phyloP scores from a whole-genome alignment of 805 yeast genomes.

The Blastobotrys chiropterorum region DNA sequence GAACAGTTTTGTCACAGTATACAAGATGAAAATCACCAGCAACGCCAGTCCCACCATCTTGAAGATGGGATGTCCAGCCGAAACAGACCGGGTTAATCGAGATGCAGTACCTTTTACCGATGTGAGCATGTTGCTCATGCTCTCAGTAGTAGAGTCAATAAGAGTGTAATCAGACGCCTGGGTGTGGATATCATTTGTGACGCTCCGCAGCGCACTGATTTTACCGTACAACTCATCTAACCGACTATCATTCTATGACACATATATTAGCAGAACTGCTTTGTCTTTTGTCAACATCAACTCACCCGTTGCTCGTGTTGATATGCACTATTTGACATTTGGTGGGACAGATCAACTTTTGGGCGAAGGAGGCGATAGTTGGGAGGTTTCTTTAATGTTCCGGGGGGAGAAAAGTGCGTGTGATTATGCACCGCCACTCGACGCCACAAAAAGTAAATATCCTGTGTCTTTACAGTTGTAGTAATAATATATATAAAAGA shows the following conservation, averaged over 20 bases:
- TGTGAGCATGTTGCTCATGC: constrained; percentile 44
- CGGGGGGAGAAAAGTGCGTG: no score
- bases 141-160: constrained; percentile 40
- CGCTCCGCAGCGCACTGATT: constrained; percentile 54
- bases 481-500: not conserved
- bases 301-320: constrained; percentile 28
- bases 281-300: no score
- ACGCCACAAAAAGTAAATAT: no score
- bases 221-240: constrained; percentile 60
- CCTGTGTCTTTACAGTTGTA: not conserved
- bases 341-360: not conserved
- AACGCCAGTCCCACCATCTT: constrained; percentile 55
- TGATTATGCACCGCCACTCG: not conserved
- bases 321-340: constrained; percentile 7
- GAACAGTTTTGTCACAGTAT: constrained; percentile 47
- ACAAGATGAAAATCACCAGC: constrained; percentile 48
- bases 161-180: constrained; percentile 48
- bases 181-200: constrained; percentile 61
- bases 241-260: constrained; percentile 50
- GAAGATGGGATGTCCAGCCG: constrained; percentile 53
- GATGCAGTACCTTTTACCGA: constrained; percentile 47
- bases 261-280: not conserved
- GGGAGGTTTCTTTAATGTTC: not conserved
- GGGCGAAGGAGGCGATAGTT: not conserved
- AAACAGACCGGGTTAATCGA: constrained; percentile 49